Evolutionary conservation across 306 rosid species (phyloP).

Genomic region (Pyrus communis): DNA sequence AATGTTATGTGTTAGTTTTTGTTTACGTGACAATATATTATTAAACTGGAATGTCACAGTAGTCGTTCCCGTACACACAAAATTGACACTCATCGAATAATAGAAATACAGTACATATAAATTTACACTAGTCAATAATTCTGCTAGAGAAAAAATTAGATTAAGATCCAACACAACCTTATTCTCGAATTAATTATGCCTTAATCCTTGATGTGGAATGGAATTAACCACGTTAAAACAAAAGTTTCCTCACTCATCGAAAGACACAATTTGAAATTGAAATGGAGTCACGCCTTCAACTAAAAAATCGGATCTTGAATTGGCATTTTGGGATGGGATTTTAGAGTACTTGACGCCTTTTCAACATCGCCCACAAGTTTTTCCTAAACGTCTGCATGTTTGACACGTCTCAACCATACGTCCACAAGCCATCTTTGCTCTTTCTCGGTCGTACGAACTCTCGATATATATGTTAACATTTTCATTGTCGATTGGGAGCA

Average conservation of each 20-base stretch:
- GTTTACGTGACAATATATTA: too few relatives aligned
- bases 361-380: neutral
- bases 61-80: too few relatives aligned
- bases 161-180: too few relatives aligned
- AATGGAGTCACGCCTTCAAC: neutral
- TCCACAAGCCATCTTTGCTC: neutral
- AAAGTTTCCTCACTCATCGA: neutral
- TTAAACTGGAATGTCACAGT: too few relatives aligned
- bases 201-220: neutral
- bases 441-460: neutral
- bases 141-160: too few relatives aligned
- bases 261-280: neutral
- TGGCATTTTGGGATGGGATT: neutral
- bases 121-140: too few relatives aligned
- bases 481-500: neutral
- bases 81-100: too few relatives aligned
- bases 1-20: too few relatives aligned
- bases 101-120: too few relatives aligned
- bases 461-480: neutral
- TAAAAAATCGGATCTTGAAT: neutral
- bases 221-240: neutral
- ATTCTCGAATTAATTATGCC: too few relatives aligned
- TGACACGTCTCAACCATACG: neutral
- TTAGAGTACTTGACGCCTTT: neutral
- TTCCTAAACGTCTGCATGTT: neutral